phyloP scores from a whole-genome alignment of 805 yeast species.

The Candida gorgasii region DNA sequence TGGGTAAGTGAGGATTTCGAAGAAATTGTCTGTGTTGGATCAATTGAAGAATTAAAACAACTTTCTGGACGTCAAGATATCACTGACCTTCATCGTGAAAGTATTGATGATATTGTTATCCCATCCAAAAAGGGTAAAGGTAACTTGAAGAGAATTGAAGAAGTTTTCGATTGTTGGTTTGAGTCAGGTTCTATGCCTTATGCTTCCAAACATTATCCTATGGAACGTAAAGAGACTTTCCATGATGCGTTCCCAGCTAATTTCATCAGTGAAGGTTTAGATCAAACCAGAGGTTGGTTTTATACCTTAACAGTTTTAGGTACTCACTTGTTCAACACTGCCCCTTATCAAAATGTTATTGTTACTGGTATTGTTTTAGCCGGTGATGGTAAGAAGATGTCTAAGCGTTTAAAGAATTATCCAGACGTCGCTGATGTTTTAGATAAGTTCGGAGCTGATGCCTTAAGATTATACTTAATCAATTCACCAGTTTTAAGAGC shows the following conservation, averaged over 20 bases:
- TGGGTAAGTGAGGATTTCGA: conserved; percentile 95
- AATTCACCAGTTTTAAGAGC: conserved; percentile 97
- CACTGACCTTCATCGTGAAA: conserved; percentile 92
- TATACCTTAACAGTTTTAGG: conserved; percentile 95
- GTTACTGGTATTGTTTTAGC: conserved; percentile 97
- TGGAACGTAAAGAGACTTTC: conserved; percentile 77
- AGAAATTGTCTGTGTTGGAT: conserved; percentile 92
- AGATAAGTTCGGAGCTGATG: conserved; percentile 95
- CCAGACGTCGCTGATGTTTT: conserved; percentile 90
- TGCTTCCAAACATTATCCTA: conserved; percentile 96
- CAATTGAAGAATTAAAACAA: conserved; percentile 81
- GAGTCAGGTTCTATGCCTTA: conserved; percentile 99
- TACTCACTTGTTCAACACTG: conserved; percentile 86
- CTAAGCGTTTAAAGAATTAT: conserved; percentile 95
- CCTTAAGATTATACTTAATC: conserved; percentile 90
- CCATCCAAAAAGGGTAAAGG: conserved; percentile 93
- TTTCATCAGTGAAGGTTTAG: conserved; percentile 97
- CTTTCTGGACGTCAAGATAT: conserved; percentile 80
- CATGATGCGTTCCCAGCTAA: conserved; percentile 87
- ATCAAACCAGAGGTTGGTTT: conserved; percentile 99
- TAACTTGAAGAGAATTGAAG: conserved; percentile 83
- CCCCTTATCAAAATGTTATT: conserved; percentile 93
- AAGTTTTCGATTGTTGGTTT: conserved; percentile 99
- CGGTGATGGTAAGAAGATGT: conserved; percentile 98
- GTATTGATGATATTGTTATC: conserved; percentile 86